A percentile compares a stretch with the other conserved stretches of the same genome.
Evolutionary conservation across 106 monocot genomes (phyloP).

Genomic region (Gastrodia elata): DNA sequence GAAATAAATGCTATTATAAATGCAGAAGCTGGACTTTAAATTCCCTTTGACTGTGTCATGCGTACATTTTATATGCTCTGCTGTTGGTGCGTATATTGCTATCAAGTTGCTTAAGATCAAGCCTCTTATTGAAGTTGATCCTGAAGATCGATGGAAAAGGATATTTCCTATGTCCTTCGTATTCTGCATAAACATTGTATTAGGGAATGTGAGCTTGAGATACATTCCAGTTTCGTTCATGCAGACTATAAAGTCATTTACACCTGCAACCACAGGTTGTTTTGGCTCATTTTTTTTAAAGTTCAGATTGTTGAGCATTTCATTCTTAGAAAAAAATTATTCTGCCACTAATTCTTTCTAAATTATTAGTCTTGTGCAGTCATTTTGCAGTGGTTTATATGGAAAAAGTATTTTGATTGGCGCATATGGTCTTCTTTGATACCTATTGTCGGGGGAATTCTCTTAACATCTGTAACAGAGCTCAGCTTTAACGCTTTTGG

Average conservation of each 20-base stretch:
- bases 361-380: slow-evolving; percentile 28
- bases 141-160: slow-evolving; percentile 88
- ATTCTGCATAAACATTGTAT: slow-evolving; percentile 92
- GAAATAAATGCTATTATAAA: not conserved
- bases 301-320: slow-evolving; percentile 1
- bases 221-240: slow-evolving; percentile 98
- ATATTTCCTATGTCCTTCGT: slow-evolving; percentile 99
- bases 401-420: slow-evolving; percentile 79
- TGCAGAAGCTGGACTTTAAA: slow-evolving; percentile 92
- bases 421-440: slow-evolving; percentile 83
- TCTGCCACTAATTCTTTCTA: not conserved
- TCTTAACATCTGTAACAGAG: slow-evolving; percentile 82
- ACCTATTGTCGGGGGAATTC: slow-evolving; percentile 92
- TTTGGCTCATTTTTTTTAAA: not conserved
- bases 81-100: slow-evolving; percentile 75
- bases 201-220: slow-evolving; percentile 94
- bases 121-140: slow-evolving; percentile 81
- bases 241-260: slow-evolving; percentile 98
- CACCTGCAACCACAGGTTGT: slow-evolving; percentile 94
- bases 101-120: slow-evolving; percentile 74
- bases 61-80: slow-evolving; percentile 91
- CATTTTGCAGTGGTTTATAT: slow-evolving; percentile 87
- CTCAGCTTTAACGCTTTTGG: slow-evolving; percentile 85
- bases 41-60: slow-evolving; percentile 91
- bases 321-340: not conserved